phyloP scores from a whole-genome alignment of 306 rosid genomes.

The Abrus precatorius region DNA sequence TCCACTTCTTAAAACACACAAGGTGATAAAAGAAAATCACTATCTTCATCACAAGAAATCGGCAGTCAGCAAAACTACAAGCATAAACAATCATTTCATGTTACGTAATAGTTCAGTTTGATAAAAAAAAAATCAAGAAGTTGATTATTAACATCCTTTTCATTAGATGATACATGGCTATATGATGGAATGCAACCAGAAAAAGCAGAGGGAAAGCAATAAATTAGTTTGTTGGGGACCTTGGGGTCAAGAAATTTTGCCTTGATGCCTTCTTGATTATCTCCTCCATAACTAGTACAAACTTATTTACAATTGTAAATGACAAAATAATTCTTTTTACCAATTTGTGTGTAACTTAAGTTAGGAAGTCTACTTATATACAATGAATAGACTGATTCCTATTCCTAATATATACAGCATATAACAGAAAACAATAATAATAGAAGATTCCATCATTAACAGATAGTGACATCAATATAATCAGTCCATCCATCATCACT shows the following conservation, averaged over 20 bases:
- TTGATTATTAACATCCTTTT: background rate
- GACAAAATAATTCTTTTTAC: too few species aligned
- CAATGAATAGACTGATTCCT: too few species aligned
- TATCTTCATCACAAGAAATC: background rate
- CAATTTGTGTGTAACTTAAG: too few species aligned
- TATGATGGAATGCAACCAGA: slow-evolving; percentile 36
- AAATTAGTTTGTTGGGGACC: background rate
- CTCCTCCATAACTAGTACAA: too few species aligned
- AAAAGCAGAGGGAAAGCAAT: slow-evolving; percentile 21
- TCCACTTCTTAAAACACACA: slow-evolving; percentile 19
- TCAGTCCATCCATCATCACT: slow-evolving; percentile 27
- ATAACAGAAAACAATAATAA: too few species aligned
- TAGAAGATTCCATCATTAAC: too few species aligned
- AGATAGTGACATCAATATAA: slow-evolving; percentile 2
- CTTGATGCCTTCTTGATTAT: too few species aligned
- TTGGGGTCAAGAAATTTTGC: too few species aligned
- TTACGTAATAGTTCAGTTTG: slow-evolving; percentile 23
- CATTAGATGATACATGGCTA: slow-evolving; percentile 25
- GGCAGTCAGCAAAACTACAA: slow-evolving; percentile 35
- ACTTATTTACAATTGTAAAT: too few species aligned
- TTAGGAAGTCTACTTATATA: too few species aligned
- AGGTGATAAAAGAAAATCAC: background rate
- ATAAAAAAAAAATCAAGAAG: slow-evolving; percentile 27
- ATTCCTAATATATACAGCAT: too few species aligned
- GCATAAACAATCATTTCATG: slow-evolving; percentile 36